Evolutionary conservation across 257 asterid genomes (phyloP).

Genomic region (Parsonsia alboflavescens): DNA sequence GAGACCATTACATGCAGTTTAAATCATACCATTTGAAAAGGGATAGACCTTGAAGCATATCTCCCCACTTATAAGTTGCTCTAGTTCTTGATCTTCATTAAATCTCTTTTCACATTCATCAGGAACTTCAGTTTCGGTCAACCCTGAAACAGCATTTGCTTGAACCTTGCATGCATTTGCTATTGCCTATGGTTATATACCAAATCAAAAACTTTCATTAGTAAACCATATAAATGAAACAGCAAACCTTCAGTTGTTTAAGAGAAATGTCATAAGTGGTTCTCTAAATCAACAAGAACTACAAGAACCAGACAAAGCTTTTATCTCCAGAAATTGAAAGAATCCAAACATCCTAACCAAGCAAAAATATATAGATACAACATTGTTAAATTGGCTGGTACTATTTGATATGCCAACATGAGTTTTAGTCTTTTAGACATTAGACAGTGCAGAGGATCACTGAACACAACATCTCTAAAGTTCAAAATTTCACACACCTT

Average conservation of each 20-base stretch:
- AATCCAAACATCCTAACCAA: not conserved
- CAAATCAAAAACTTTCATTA: not conserved
- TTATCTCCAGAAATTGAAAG: not conserved
- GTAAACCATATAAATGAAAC: not conserved
- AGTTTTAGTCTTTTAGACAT: not conserved
- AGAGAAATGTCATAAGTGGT: not conserved
- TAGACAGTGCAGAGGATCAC: not conserved
- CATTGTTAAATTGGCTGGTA: not conserved
- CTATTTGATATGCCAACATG: not conserved
- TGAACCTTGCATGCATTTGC: constrained; percentile 84
- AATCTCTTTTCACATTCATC: constrained; percentile 51
- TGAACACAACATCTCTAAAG: not conserved
- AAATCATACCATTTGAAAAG: constrained; percentile 65
- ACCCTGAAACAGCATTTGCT: constrained; percentile 41
- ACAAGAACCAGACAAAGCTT: not conserved
- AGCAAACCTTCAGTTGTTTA: not conserved
- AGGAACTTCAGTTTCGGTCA: constrained; percentile 69
- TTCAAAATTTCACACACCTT: constrained; percentile 44
- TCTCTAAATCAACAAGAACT: not conserved
- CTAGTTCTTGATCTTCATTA: constrained; percentile 75
- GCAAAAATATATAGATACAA: too few relatives aligned
- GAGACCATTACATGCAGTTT: constrained; percentile 9
- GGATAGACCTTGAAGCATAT: constrained; percentile 91
- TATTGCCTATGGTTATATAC: constrained; percentile 44
- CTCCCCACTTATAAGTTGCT: constrained; percentile 75